Base-by-base conservation (phyloP, 1,284 basidiomycete species). In the Exsudoporus floridanus region DNA sequence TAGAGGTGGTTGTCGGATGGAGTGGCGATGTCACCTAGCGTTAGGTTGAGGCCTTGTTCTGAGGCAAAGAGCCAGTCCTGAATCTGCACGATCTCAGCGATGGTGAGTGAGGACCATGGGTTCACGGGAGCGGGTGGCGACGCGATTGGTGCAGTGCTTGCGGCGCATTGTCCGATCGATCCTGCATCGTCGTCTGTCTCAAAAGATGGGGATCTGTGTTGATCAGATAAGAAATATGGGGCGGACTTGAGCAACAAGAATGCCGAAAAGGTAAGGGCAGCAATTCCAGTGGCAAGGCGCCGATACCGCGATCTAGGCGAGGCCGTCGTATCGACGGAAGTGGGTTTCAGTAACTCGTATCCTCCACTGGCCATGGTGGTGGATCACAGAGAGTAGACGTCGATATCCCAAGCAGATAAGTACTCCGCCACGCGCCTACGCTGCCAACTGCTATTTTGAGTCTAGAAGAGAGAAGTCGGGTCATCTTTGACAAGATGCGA, bases 1-100 rank as follows among this genome's bases (percentile, higher is more conserved):
- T 70, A 79, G 40, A 83, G 63, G 51, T 72, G 63, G 64, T 83
- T 82, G 55, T 82, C 79, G 2, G 74, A 74, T 14, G 72, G 43
- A 10, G 7, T 34, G 0, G 73, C 67, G 14, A 62, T 40, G 27
- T 66, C 60, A 18, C 65, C 65, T 6, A 57, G 58, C 0, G 79
- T 80, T 21, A 82, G 70, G 63, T 85, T 84, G 12, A 85, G 72
- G 7, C 62, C 62, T 34, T 68, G 73, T 37, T 69, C 70, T 0
- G 77, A 72, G 1, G 70, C 62, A 33, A 69, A 68, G 7, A 84
- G 73, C 80, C 81, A 84, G 7, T 63, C 53, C 18, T 74, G 64
- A 49, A 84, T 70, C 16, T 70, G 60, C 10, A 72, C 63, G 8
- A 76, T 77, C 57, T 84, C 80, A 2, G 62, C 46, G 30, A 77